Conservation (phyloP, 2,329 filamentous ascomycete genomes). For the Drechslerella coelobrocha region DNA sequence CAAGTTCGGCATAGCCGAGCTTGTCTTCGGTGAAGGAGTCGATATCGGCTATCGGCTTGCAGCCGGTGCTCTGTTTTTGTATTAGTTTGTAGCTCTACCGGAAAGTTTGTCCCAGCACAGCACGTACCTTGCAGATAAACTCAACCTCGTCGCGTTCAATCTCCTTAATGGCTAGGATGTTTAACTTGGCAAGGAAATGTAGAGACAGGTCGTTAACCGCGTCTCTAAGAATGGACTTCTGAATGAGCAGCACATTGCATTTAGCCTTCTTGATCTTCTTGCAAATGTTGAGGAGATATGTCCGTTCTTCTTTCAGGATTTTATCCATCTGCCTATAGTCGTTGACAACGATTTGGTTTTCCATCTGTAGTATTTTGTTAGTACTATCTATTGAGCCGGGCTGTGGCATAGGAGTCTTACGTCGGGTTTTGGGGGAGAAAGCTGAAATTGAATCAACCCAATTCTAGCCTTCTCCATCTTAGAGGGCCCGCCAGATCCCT, state of each 20-base stretch:
- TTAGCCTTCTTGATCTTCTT: slow-evolving; percentile 99
- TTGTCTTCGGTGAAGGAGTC: slow-evolving; percentile 99
- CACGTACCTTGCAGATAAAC: slow-evolving; percentile 84
- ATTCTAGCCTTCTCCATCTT: slow-evolving; percentile 98
- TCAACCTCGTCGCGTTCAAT: slow-evolving; percentile 98
- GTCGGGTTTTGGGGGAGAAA: slow-evolving; percentile 96
- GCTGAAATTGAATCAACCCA: slow-evolving; percentile 96
- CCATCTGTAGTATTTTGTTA: slow-evolving; percentile 71
- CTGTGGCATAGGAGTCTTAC: slow-evolving; percentile 62
- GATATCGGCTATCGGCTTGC: slow-evolving; percentile 97
- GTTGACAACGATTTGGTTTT: slow-evolving; percentile 98
- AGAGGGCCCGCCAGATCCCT: slow-evolving; percentile 86
- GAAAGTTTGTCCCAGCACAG: background rate
- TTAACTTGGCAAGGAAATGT: slow-evolving; percentile 96
- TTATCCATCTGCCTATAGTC: slow-evolving; percentile 99
- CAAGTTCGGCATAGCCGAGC: slow-evolving; percentile 87
- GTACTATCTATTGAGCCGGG: background rate
- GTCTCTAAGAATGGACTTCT: slow-evolving; percentile 97
- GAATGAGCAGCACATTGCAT: slow-evolving; percentile 97
- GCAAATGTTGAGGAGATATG: slow-evolving; percentile 97
- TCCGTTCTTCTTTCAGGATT: slow-evolving; percentile 98
- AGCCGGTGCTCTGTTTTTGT: slow-evolving; percentile 74
- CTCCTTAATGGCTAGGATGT: slow-evolving; percentile 94
- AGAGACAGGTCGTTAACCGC: slow-evolving; percentile 97
- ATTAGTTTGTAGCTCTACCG: background rate